These are phyloP conservation scores for Nothophoma quercina DNA, from an alignment of 2,329 filamentous ascomycete species.

Conservation along the genomic window DNA sequence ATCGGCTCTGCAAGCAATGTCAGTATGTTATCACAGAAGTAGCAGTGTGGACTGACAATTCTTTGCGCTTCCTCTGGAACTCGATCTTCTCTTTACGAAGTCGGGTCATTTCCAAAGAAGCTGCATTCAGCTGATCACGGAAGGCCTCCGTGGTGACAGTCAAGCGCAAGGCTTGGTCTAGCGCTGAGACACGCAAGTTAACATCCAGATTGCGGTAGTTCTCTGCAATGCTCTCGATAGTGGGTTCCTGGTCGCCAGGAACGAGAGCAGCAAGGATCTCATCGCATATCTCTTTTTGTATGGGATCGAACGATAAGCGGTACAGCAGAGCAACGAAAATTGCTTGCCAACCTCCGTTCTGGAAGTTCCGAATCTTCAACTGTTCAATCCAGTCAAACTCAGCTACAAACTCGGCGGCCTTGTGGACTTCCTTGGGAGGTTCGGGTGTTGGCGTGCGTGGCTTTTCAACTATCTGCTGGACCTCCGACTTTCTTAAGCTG, in stretches of 20 bases:
- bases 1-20: constrained; percentile 63
- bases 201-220: constrained; percentile 81
- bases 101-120: constrained; percentile 91
- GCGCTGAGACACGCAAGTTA: constrained; percentile 78
- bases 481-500: constrained; percentile 82
- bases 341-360: constrained; percentile 87
- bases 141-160: constrained; percentile 86
- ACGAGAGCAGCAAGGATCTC: constrained; percentile 82
- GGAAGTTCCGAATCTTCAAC: constrained; percentile 82
- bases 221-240: constrained; percentile 72
- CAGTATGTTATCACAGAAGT: constrained; percentile 7
- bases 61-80: constrained; percentile 79
- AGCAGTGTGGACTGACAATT: constrained; percentile 56
- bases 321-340: constrained; percentile 87
- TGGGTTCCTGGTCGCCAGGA: constrained; percentile 77
- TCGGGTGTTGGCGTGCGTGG: constrained; percentile 50
- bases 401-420: constrained; percentile 77
- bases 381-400: constrained; percentile 86
- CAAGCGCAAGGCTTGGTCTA: constrained; percentile 87
- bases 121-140: constrained; percentile 88
- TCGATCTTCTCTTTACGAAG: constrained; percentile 97
- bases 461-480: constrained; percentile 59
- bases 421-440: constrained; percentile 58
- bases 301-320: constrained; percentile 79
- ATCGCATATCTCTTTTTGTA: constrained; percentile 76